phyloP scores from a whole-genome alignment of 164 flowering plant species.

The Amborella trichopoda region DNA sequence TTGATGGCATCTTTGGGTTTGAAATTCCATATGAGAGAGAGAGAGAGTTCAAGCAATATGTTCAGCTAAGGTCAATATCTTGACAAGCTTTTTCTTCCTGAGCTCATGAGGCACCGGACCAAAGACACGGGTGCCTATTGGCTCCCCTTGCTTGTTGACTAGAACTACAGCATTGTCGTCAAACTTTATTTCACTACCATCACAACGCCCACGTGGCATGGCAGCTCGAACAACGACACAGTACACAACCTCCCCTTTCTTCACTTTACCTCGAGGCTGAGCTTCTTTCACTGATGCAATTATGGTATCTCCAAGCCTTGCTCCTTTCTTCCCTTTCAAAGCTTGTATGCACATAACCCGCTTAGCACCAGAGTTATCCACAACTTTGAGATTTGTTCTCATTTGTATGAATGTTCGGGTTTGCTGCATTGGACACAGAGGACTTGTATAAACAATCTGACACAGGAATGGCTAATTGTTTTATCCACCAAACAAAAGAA shows the following conservation, averaged over 20 bases:
- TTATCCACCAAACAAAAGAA: too few relatives aligned
- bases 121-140: constrained; percentile 71
- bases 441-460: too few relatives aligned
- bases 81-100: constrained; percentile 75
- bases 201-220: constrained; percentile 69
- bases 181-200: constrained; percentile 83
- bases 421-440: too few relatives aligned
- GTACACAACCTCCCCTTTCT: constrained; percentile 49
- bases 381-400: constrained; percentile 87
- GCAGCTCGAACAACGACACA: constrained; percentile 95
- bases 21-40: too few relatives aligned
- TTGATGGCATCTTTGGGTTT: too few relatives aligned
- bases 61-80: constrained; percentile 69
- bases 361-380: constrained; percentile 87
- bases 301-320: constrained; percentile 81
- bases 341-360: constrained; percentile 80
- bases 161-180: constrained; percentile 92
- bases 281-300: constrained; percentile 88
- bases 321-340: constrained; percentile 67
- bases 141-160: constrained; percentile 80
- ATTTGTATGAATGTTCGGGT: constrained; percentile 78
- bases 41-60: constrained; percentile 39
- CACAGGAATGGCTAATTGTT: too few relatives aligned
- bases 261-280: constrained; percentile 73
- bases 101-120: constrained; percentile 92